Conservation (phyloP, 2,329 filamentous ascomycete genomes). For the Orbilia ellipsospora region DNA sequence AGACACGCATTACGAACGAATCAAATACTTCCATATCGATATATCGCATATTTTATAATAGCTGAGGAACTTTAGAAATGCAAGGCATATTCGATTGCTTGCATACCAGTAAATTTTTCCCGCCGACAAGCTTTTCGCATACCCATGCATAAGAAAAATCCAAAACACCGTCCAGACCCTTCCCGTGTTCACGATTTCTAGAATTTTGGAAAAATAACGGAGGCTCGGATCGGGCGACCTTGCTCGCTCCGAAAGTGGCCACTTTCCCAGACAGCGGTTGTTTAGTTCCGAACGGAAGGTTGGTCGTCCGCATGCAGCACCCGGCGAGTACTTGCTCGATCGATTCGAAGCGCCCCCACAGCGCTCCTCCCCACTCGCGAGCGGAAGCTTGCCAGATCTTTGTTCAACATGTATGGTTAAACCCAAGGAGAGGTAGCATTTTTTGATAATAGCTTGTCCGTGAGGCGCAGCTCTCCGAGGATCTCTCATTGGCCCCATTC, state of each 20-base stretch:
- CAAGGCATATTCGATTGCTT: too few relatives aligned
- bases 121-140: too few relatives aligned
- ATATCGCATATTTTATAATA: too few relatives aligned
- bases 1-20: constrained; percentile 17
- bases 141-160: too few relatives aligned
- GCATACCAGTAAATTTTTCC: too few relatives aligned
- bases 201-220: too few relatives aligned
- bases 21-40: too few relatives aligned
- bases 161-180: too few relatives aligned
- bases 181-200: too few relatives aligned
- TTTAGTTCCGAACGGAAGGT: constrained; percentile 31
- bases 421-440: background rate
- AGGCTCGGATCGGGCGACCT: too few relatives aligned
- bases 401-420: background rate
- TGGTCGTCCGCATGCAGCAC: background rate
- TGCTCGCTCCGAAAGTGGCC: too few relatives aligned
- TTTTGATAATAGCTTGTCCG: constrained; percentile 1
- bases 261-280: background rate
- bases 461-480: constrained; percentile 35
- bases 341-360: background rate
- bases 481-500: background rate
- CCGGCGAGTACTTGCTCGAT: constrained; percentile 16
- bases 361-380: background rate
- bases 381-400: background rate
- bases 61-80: too few relatives aligned